phyloP scores from a whole-genome alignment of 306 rosid genomes.

The Vicia villosa region DNA sequence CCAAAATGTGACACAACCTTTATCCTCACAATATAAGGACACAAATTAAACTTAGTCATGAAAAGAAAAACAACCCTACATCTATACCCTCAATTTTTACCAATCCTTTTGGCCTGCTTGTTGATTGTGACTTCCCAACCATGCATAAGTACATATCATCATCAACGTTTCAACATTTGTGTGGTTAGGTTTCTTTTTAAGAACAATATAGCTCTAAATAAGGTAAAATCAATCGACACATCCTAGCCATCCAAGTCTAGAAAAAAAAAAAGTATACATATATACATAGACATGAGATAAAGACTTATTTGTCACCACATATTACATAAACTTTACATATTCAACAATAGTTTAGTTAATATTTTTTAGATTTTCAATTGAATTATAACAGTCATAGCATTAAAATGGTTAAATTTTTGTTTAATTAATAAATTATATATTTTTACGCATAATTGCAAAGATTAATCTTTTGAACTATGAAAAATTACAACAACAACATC shows the following conservation, averaged over 20 bases:
- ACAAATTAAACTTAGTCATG: neutral
- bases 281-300: neutral
- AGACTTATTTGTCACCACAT: conserved; percentile 35
- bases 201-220: conserved; percentile 19
- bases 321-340: conserved; percentile 18
- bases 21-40: neutral
- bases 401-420: too few species aligned
- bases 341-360: neutral
- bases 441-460: too few species aligned
- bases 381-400: too few species aligned
- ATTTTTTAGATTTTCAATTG: too few species aligned
- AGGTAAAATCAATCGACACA: conserved; percentile 39
- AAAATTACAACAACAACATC: too few species aligned
- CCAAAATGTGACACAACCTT: neutral
- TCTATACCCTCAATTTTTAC: conserved; percentile 35
- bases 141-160: conserved; percentile 41
- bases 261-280: neutral
- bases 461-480: too few species aligned
- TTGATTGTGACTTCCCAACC: conserved; percentile 52
- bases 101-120: neutral
- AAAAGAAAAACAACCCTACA: neutral
- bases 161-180: conserved; percentile 29
- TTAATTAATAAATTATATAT: too few species aligned
- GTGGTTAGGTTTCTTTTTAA: conserved; percentile 39
- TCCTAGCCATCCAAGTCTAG: conserved; percentile 39